Evolutionary conservation across 305 asterid species (phyloP), one percentile per base, ranked within the genome.

Genomic region (Solanum hybrid): DNA sequence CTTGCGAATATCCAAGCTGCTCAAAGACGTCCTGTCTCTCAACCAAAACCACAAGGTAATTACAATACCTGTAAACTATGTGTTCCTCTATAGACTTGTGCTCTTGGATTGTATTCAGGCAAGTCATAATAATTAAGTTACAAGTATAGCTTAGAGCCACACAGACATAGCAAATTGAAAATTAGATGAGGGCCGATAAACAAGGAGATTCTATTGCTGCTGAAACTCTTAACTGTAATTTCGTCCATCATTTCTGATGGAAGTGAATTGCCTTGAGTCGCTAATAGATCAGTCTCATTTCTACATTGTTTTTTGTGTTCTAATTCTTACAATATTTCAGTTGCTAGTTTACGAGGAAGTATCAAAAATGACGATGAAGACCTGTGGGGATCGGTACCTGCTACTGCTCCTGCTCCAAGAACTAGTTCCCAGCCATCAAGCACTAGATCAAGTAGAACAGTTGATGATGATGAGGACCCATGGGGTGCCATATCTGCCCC

Each of bases 1-100:
- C 99, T 97, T 89, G 95, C 98, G 71, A 96, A 90, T 90, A 97
- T 96, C 90, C 97, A 94, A 78, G 85, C 85, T 77, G 99, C 99
- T 91, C 99, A 96, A 91, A 97, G 91, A 91, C 94, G 97, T 77
- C 99, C 99, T 0, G 98, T 97, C 86, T 90, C 94, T 82, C 93
- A 89, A 29, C 95, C 96, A 78, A 96, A 96, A 91, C 91, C 94
- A 27, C 98, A 93, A 94, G 98, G 98, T 96, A 93, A 60, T 82
- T 26, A 29, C 15, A 19, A 82, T 42, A 51, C 27, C 31, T 36
- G 3, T 45, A 45, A 82, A 82, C 6, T 42, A 26, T 81, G 69
- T 81, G 69, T 26, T 81, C 36, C 27, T 26, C 26, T 82, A 27
- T 13, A 82, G 38, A 9, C 27, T 38, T 82, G 1, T 29, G 15